Conservation (phyloP, 192 early-diverging fungal genomes). For the Thamnidium elegans region DNA sequence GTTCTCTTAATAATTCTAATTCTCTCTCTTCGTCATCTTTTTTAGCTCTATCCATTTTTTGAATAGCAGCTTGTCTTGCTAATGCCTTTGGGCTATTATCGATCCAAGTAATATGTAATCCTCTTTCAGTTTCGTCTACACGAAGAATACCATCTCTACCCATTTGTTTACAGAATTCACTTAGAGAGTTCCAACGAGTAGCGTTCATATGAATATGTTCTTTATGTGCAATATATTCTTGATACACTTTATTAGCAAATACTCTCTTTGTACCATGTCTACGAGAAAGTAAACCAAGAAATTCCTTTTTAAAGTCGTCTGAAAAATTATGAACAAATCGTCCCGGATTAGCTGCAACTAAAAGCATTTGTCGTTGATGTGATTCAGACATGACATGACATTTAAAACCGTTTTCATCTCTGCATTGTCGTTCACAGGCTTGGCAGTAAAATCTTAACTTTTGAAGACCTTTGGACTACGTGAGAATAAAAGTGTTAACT, state of each 20-base stretch:
- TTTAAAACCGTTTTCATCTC: slow-evolving; percentile 97
- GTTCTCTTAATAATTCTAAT: slow-evolving; percentile 70
- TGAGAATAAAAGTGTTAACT: too few species aligned
- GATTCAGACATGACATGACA: slow-evolving; percentile 87
- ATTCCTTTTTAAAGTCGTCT: slow-evolving; percentile 78
- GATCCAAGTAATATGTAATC: slow-evolving; percentile 89
- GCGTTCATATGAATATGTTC: slow-evolving; percentile 97
- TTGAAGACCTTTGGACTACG: slow-evolving; percentile 75
- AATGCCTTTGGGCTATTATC: slow-evolving; percentile 88
- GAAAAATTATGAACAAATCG: slow-evolving; percentile 77
- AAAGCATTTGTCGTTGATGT: slow-evolving; percentile 87
- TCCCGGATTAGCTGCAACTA: slow-evolving; percentile 79
- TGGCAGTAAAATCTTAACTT: slow-evolving; percentile 92
- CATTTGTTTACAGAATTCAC: slow-evolving; percentile 84
- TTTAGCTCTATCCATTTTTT: slow-evolving; percentile 76
- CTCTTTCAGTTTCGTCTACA: slow-evolving; percentile 89
- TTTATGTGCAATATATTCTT: slow-evolving; percentile 91
- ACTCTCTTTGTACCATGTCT: slow-evolving; percentile 81
- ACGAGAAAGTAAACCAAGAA: slow-evolving; percentile 78
- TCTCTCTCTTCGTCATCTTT: slow-evolving; percentile 88
- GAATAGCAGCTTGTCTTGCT: slow-evolving; percentile 75
- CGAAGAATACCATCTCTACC: slow-evolving; percentile 78
- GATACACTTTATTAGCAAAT: slow-evolving; percentile 92
- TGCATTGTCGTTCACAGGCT: slow-evolving; percentile 86
- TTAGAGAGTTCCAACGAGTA: slow-evolving; percentile 87